Conservation (phyloP, 768 basidiomycete species). For the Candolleomyces aberdarensis region DNA sequence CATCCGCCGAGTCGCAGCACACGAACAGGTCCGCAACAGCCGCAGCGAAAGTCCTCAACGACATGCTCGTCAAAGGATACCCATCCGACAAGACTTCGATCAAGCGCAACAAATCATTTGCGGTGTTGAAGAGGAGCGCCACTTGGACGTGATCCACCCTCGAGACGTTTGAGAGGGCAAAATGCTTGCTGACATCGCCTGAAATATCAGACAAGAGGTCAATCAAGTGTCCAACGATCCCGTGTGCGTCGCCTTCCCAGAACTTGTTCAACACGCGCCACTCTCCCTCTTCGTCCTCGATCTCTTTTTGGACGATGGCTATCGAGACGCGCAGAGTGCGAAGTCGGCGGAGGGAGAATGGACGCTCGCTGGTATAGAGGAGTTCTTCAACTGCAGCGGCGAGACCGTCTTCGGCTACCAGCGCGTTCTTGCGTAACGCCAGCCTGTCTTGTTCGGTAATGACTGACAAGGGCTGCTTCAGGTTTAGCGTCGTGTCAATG, state of each 20-base stretch:
- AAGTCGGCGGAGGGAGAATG: conserved; percentile 49
- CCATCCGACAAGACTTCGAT: conserved; percentile 41
- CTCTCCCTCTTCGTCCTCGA: conserved; percentile 51
- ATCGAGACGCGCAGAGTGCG: conserved; percentile 63
- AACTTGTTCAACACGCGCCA: conserved; percentile 52
- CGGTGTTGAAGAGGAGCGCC: conserved; percentile 54
- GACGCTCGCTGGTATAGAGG: conserved; percentile 42
- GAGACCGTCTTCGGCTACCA: conserved; percentile 68
- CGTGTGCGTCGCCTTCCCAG: conserved; percentile 60
- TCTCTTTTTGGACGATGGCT: conserved; percentile 50
- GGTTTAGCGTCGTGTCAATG: conserved; percentile 53
- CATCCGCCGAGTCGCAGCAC: conserved; percentile 28
- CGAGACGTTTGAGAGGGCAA: conserved; percentile 37
- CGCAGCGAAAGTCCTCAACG: conserved; percentile 40
- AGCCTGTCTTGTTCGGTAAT: conserved; percentile 61
- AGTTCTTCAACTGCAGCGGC: conserved; percentile 63
- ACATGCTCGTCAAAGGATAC: conserved; percentile 50
- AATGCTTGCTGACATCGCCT: conserved; percentile 53
- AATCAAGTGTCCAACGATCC: conserved; percentile 51
- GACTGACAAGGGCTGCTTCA: conserved; percentile 55
- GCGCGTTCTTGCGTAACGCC: conserved; percentile 57
- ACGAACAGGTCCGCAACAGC: conserved; percentile 54
- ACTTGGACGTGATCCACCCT: conserved; percentile 39
- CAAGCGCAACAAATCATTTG: conserved; percentile 52
- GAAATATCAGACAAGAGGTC: conserved; percentile 33